Conservation (phyloP, 2,329 filamentous ascomycete species). For the Botrytis fragariae region DNA sequence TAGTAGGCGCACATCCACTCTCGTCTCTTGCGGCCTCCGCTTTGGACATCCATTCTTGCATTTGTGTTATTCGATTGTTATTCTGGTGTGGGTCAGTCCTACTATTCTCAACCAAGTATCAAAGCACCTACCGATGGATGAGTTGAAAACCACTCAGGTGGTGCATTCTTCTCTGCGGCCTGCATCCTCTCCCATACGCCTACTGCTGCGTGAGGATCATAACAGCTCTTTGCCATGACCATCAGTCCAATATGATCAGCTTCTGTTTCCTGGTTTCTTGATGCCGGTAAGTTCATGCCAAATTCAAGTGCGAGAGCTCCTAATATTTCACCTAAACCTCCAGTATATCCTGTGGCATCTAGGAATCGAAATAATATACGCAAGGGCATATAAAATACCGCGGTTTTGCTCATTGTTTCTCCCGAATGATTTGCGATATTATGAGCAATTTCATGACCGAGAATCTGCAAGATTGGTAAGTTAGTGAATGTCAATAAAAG, state of each 20-base stretch:
- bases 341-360: constrained; percentile 31
- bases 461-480: constrained; percentile 62
- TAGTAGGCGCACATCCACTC: constrained; percentile 49
- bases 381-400: constrained; percentile 41
- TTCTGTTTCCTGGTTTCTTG: constrained; percentile 69
- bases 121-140: constrained; percentile 64
- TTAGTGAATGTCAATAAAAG: too few relatives aligned
- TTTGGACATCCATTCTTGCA: constrained; percentile 59
- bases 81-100: constrained; percentile 44
- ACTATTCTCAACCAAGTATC: not conserved
- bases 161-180: constrained; percentile 46
- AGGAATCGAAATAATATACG: constrained; percentile 41
- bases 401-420: constrained; percentile 54
- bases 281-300: constrained; percentile 66
- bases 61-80: constrained; percentile 62
- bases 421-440: constrained; percentile 66
- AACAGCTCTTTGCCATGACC: constrained; percentile 81
- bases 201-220: constrained; percentile 65
- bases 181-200: constrained; percentile 69
- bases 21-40: constrained; percentile 53
- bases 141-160: constrained; percentile 72
- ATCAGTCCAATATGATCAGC: constrained; percentile 78
- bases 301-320: constrained; percentile 48
- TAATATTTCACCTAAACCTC: constrained; percentile 30
- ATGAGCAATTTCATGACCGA: constrained; percentile 79